These are phyloP conservation scores for Sanghuangporus sanghuang DNA, from an alignment of 1,284 basidiomycete species.

Conservation along the genomic window DNA sequence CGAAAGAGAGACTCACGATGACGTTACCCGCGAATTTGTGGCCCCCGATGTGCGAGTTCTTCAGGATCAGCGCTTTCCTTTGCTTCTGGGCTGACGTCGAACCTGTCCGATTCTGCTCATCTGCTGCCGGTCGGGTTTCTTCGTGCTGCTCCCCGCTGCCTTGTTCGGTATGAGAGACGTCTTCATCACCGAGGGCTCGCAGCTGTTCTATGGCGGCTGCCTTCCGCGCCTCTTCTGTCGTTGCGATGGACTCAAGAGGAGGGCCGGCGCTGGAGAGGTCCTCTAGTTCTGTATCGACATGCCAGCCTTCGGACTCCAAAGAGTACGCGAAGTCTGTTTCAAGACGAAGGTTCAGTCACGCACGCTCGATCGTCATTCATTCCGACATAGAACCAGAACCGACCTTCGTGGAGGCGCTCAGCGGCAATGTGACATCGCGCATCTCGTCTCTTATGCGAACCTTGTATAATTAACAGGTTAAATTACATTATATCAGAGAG, in stretches of 20 bases:
- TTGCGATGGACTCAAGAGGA: slow-evolving; percentile 46
- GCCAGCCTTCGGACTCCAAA: slow-evolving; percentile 65
- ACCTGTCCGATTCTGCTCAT: background rate
- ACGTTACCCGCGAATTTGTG: slow-evolving; percentile 92
- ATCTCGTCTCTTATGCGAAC: slow-evolving; percentile 88
- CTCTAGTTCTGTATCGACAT: slow-evolving; percentile 55
- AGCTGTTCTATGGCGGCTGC: slow-evolving; percentile 44
- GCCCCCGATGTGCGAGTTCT: slow-evolving; percentile 85
- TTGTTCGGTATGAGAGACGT: slow-evolving; percentile 23
- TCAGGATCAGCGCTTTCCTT: slow-evolving; percentile 71
- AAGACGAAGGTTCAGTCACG: background rate
- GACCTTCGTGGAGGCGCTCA: slow-evolving; percentile 73
- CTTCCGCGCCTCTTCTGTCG: slow-evolving; percentile 31
- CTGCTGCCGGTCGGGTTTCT: background rate
- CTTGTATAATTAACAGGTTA: slow-evolving; percentile 33
- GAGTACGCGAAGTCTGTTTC: slow-evolving; percentile 52
- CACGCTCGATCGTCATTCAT: background rate
- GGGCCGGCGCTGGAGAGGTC: slow-evolving; percentile 51
- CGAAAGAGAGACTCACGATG: slow-evolving; percentile 49
- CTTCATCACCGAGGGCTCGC: slow-evolving; percentile 36
- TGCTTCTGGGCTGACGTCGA: slow-evolving; percentile 7
- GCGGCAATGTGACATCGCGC: slow-evolving; percentile 87
- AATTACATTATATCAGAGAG: too few species aligned
- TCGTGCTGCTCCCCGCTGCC: background rate
- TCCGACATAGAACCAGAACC: slow-evolving; percentile 20